Percentiles rank a stretch among this genome's conserved stretches.
Evolutionary conservation across 371 early-diverging fungal species (phyloP).

Genomic region (Lichtheimia ramosa): DNA sequence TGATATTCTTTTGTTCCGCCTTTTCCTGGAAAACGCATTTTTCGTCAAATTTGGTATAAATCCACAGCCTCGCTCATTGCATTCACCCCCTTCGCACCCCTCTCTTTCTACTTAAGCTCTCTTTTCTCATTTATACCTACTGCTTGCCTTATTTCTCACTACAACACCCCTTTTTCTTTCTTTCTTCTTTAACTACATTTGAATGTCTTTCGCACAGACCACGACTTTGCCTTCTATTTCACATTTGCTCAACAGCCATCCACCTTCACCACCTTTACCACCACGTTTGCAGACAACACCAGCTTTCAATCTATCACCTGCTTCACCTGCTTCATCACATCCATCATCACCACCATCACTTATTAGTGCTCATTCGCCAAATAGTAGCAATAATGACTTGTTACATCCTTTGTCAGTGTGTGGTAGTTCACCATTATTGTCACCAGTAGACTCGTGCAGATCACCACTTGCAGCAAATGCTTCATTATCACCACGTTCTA

Average conservation of each 20-base stretch:
- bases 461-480: constrained; percentile 13
- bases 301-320: constrained; percentile 8
- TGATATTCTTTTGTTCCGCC: constrained; percentile 22
- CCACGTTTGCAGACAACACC: constrained; percentile 9
- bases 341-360: constrained; percentile 4
- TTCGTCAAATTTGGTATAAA: constrained; percentile 21
- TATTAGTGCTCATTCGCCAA: not conserved
- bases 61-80: not conserved
- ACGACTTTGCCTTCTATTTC: constrained; percentile 36
- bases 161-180: constrained; percentile 4
- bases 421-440: constrained; percentile 4
- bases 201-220: not conserved
- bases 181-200: not conserved
- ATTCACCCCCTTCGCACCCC: constrained; percentile 1
- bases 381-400: constrained; percentile 21
- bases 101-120: constrained; percentile 6
- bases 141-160: not conserved
- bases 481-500: constrained; percentile 5
- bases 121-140: not conserved
- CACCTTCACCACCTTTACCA: constrained; percentile 14
- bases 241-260: constrained; percentile 23
- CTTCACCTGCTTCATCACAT: constrained; percentile 12
- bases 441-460: constrained; percentile 9
- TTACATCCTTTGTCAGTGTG: constrained; percentile 15
- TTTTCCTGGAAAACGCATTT: constrained; percentile 26